Conservation (phyloP, 108 stramenopile species). For the Fragilaria crotonensis region DNA sequence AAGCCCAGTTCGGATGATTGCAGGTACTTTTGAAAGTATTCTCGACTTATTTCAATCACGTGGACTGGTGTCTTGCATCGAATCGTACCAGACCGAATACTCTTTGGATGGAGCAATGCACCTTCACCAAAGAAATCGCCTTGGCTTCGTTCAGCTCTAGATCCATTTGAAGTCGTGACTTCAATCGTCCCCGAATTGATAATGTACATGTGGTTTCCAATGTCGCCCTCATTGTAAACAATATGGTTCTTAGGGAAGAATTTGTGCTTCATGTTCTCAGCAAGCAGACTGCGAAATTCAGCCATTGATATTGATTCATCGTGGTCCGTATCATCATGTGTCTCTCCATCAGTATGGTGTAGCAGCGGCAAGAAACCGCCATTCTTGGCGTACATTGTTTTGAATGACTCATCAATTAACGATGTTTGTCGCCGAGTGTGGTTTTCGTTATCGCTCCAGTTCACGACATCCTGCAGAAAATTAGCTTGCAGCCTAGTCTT, state of each 20-base stretch:
- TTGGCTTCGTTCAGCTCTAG: constrained; percentile 32
- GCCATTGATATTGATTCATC: constrained; percentile 35
- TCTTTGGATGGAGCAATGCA: constrained; percentile 56
- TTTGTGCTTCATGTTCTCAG: constrained; percentile 72
- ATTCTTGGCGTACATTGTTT: constrained; percentile 21
- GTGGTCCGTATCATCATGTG: constrained; percentile 3
- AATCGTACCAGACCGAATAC: constrained; percentile 54
- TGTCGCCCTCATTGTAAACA: constrained; percentile 56
- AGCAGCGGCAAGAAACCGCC: constrained; percentile 3
- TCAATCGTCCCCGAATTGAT: constrained; percentile 72
- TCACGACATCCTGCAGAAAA: constrained; percentile 39
- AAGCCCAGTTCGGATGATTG: constrained; percentile 40
- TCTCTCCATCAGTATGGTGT: constrained; percentile 9
- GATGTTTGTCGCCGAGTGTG: constrained; percentile 33
- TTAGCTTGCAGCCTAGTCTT: constrained; percentile 42
- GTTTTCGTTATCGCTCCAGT: constrained; percentile 43
- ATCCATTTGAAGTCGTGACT: constrained; percentile 58
- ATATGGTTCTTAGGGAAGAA: constrained; percentile 73
- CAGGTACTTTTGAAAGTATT: constrained; percentile 84
- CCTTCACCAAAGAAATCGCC: constrained; percentile 83
- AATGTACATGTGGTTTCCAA: constrained; percentile 76
- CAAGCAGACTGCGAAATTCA: constrained; percentile 62
- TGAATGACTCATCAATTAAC: constrained; percentile 44
- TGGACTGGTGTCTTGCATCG: constrained; percentile 76
- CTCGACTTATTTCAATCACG: constrained; percentile 76